Evolutionary conservation across 305 asterid genomes (phyloP), one percentile per base, ranked within the genome.

Genomic region (Withania somnifera): DNA sequence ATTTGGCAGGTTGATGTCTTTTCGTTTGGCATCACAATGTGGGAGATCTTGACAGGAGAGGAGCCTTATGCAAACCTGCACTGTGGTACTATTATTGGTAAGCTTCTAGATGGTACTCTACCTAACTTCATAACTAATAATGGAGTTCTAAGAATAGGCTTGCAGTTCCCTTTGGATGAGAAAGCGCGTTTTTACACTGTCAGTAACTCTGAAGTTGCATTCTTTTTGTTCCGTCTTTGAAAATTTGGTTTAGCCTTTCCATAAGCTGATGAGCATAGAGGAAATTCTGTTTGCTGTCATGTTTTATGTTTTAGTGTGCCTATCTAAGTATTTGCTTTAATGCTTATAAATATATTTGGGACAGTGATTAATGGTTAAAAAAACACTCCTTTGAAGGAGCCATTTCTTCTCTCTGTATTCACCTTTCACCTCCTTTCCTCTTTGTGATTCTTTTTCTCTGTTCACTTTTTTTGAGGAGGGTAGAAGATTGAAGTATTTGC

Each of bases 1-100:
- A 6, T 80, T 64, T 84, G 67, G 81, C 86, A 94, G 98, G 97
- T 92, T 76, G 98, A 94, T 83, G 97, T 91, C 77, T 94, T 90
- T 81, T 92, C 97, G 2, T 94, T 91, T 79, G 98, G 97, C 84
- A 90, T 94, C 73, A 89, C 91, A 58, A 84, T 94, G 95, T 91
- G 98, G 98, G 98, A 94, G 82, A 89, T 94, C 86, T 86, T 88
- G 88, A 91, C 97, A 0, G 96, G 95, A 78, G 97, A 92, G 69
- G 97, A 94, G 86, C 98, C 97, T 11, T 92, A 90, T 76, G 90
- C 94, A 64, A 88, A 90, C 81, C 85, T 94, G 95, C 98, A 90
- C 73, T 94, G 97, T 82, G 98, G 98, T 81, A 95, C 91, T 61
- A 94, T 94, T 81, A 92, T 94, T 84, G 97, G 98, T 92, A 86